phyloP scores from a whole-genome alignment of 257 asterid genomes.

The Solanum bukasovii region DNA sequence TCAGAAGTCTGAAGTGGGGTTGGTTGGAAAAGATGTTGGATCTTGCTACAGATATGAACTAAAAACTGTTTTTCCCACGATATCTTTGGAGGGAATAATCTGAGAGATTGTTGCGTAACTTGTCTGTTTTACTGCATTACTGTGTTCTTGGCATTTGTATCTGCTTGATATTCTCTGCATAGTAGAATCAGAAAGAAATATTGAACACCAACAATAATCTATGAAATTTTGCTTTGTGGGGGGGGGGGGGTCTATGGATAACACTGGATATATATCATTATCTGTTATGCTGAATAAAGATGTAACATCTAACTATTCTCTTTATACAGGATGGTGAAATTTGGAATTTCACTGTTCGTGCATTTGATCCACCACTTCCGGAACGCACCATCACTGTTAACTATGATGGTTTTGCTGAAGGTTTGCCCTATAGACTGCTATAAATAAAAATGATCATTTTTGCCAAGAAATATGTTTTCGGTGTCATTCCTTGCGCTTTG shows the following conservation, averaged over 20 bases:
- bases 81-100: not conserved
- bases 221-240: not conserved
- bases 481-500: not conserved
- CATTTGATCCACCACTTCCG: conserved; percentile 66
- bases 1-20: not conserved
- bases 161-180: not conserved
- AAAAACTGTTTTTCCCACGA: not conserved
- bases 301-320: not conserved
- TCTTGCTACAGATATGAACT: not conserved
- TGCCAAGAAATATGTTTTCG: not conserved
- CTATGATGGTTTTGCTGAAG: conserved; percentile 98
- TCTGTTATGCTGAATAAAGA: not conserved
- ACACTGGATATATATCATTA: not conserved
- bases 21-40: not conserved
- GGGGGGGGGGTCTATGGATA: not conserved
- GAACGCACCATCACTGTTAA: conserved; percentile 72
- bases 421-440: conserved; percentile 13
- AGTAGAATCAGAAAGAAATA: not conserved
- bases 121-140: not conserved
- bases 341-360: conserved; percentile 96
- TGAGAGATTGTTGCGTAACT: not conserved
- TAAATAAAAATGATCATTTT: not conserved
- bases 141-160: not conserved
- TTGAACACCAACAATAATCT: not conserved
- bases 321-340: conserved; percentile 83